Percentiles rank a stretch among this genome's conserved stretches.
Evolutionary conservation across 345 rosid genomes (phyloP).

Genomic region (Microthlaspi erraticum): DNA sequence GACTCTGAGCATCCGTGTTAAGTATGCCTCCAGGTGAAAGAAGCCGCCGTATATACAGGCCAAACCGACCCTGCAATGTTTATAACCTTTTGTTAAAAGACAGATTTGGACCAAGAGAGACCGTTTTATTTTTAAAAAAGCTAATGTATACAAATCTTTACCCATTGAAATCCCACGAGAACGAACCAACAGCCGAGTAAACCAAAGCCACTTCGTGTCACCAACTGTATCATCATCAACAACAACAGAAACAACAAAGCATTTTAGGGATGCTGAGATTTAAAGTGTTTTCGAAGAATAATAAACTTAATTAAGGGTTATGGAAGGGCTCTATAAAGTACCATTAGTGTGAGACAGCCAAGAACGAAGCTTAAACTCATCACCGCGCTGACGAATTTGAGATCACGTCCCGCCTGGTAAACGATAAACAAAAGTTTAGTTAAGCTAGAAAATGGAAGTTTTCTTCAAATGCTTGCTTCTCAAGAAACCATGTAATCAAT

Average conservation of each 20-base stretch:
- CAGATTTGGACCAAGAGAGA: neutral
- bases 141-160: conserved; percentile 42
- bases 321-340: conserved; percentile 38
- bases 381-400: conserved; percentile 65
- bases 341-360: conserved; percentile 66
- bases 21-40: conserved; percentile 64
- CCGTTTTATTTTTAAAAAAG: neutral
- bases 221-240: conserved; percentile 49
- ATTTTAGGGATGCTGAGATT: conserved; percentile 13
- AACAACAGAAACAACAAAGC: neutral
- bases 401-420: conserved; percentile 81
- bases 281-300: neutral
- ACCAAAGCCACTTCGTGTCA: conserved; percentile 62
- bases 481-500: conserved; percentile 19
- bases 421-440: conserved; percentile 11
- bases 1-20: conserved; percentile 49
- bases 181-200: conserved; percentile 71
- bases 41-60: conserved; percentile 58
- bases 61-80: conserved; percentile 65
- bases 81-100: neutral
- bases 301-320: neutral
- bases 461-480: conserved; percentile 2
- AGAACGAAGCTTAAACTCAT: conserved; percentile 68
- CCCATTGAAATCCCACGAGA: conserved; percentile 84
- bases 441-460: neutral